Evolutionary conservation across 352 stramenopile species (phyloP).

Genomic region (Hyphochytrium catenoides): DNA sequence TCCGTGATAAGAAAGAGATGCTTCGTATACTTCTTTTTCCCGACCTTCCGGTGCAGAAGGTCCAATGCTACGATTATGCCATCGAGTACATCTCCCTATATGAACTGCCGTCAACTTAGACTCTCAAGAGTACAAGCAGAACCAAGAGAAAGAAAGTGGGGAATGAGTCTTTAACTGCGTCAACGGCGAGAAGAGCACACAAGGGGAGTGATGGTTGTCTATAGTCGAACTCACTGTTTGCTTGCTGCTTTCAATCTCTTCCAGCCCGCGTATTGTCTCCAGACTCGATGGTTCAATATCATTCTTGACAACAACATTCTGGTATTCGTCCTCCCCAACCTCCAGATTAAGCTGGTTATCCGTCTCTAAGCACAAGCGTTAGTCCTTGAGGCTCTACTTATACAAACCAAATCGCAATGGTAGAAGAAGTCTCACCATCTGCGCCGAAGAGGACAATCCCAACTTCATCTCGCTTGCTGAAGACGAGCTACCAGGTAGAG

Average conservation of each 20-base stretch:
- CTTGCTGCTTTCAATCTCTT: no score
- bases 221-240: no score
- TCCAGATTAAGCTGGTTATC: slow-evolving; percentile 49
- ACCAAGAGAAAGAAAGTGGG: no score
- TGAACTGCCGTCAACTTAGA: no score
- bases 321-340: slow-evolving; percentile 28
- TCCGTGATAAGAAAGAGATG: slow-evolving; percentile 46
- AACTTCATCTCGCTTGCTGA: slow-evolving; percentile 46
- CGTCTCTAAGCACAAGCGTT: slow-evolving; percentile 19
- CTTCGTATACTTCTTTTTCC: slow-evolving; percentile 49
- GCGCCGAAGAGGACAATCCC: slow-evolving; percentile 46
- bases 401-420: background rate
- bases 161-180: no score
- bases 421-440: slow-evolving; percentile 10
- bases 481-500: no score
- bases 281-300: slow-evolving; percentile 30
- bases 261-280: no score
- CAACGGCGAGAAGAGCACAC: no score
- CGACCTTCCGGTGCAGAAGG: slow-evolving; percentile 34
- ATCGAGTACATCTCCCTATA: slow-evolving; percentile 40
- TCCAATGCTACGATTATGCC: slow-evolving; percentile 52
- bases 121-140: no score
- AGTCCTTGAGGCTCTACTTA: slow-evolving; percentile 1
- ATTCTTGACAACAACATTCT: slow-evolving; percentile 28
- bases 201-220: no score